Conservation (phyloP, 129 eudicot genomes). For the Centaurea solstitialis region DNA sequence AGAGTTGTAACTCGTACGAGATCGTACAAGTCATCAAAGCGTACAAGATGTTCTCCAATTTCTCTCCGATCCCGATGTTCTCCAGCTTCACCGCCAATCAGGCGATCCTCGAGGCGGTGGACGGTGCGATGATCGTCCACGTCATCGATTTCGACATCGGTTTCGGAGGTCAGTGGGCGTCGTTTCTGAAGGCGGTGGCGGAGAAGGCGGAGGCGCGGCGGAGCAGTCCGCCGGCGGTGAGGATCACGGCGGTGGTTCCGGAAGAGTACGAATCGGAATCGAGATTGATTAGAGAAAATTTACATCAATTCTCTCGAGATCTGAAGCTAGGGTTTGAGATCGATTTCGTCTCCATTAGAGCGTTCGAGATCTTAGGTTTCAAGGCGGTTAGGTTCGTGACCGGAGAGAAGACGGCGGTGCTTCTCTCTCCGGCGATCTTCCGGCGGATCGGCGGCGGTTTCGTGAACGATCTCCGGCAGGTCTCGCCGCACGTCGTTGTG, state of each 20-base stretch:
- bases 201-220: constrained; percentile 56
- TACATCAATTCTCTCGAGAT: constrained; percentile 71
- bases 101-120: constrained; percentile 88
- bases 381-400: constrained; percentile 56
- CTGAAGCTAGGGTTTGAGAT: constrained; percentile 60
- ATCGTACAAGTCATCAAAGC: constrained; percentile 73
- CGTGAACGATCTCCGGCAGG: constrained; percentile 57
- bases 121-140: constrained; percentile 67
- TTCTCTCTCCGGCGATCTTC: constrained; percentile 63
- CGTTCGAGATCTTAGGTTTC: constrained; percentile 58
- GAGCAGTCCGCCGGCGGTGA: constrained; percentile 38
- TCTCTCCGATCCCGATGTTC: constrained; percentile 91
- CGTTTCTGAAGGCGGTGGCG: constrained; percentile 74
- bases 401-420: constrained; percentile 69
- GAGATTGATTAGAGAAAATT: constrained; percentile 58
- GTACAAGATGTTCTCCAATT: constrained; percentile 56
- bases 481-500: constrained; percentile 63
- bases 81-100: constrained; percentile 87
- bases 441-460: constrained; percentile 64
- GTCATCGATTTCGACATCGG: constrained; percentile 88
- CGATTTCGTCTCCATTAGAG: constrained; percentile 56
- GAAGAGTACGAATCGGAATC: constrained; percentile 68
- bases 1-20: constrained; percentile 39
- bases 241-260: constrained; percentile 80
- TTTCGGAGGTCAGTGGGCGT: constrained; percentile 88